Conservation (phyloP, 495 filamentous ascomycete species). For the Amorphotheca resinae region DNA sequence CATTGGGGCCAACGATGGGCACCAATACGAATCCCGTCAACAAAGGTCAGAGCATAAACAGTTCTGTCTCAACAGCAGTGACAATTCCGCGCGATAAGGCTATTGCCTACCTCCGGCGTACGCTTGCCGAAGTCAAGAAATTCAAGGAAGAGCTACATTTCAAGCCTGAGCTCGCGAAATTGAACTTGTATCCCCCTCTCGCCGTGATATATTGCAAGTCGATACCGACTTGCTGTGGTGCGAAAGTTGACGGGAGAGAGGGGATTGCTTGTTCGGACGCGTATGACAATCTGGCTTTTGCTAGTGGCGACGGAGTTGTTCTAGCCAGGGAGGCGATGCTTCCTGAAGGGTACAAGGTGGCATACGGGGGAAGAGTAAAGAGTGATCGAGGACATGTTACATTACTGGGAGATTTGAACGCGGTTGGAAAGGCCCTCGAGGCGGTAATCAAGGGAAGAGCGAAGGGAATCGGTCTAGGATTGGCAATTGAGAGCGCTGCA, state of each 20-base stretch:
- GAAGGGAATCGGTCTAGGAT: conserved; percentile 56
- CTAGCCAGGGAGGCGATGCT: conserved; percentile 78
- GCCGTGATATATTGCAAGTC: conserved; percentile 83
- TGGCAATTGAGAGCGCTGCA: neutral
- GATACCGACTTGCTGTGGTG: conserved; percentile 72
- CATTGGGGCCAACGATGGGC: conserved; percentile 27
- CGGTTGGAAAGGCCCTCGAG: conserved; percentile 59
- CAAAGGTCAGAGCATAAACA: conserved; percentile 17
- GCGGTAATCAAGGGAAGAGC: conserved; percentile 52
- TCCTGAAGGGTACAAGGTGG: conserved; percentile 64
- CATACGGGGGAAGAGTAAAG: conserved; percentile 56
- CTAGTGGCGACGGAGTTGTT: conserved; percentile 81
- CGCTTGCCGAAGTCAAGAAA: conserved; percentile 50
- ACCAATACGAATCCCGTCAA: conserved; percentile 23
- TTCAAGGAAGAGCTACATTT: conserved; percentile 67
- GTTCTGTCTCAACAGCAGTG: conserved; percentile 28
- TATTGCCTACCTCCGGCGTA: conserved; percentile 63
- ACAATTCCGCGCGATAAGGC: conserved; percentile 20
- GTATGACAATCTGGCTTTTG: conserved; percentile 82
- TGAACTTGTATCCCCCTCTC: conserved; percentile 68
- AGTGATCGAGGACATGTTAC: conserved; percentile 80
- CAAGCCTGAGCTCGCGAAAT: conserved; percentile 39
- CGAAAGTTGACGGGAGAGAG: conserved; percentile 52
- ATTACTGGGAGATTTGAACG: conserved; percentile 73
- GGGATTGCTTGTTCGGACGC: conserved; percentile 62